Conservation (phyloP, 2,329 filamentous ascomycete species). For the Aspergillus aculeatinus region DNA sequence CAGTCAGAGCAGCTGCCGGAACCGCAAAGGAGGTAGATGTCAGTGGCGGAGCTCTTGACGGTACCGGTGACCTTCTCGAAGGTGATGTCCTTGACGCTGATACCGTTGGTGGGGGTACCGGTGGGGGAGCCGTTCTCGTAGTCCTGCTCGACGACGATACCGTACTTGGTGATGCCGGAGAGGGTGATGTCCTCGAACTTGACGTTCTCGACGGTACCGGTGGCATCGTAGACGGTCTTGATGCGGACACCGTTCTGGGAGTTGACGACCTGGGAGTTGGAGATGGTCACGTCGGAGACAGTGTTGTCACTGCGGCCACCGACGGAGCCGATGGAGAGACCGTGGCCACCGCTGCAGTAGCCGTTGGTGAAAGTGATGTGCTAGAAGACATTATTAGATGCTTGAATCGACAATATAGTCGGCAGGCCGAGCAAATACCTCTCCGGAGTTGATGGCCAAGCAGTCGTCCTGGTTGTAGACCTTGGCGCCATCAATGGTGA, state of each 20-base stretch:
- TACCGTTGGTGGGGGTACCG: constrained; percentile 38
- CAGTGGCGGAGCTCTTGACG: constrained; percentile 32
- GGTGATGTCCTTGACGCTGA: constrained; percentile 40
- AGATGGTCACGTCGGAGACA: constrained; percentile 53
- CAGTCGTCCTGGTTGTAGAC: constrained; percentile 65
- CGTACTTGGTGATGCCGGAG: constrained; percentile 50
- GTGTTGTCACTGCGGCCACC: constrained; percentile 53
- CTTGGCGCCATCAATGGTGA: constrained; percentile 54
- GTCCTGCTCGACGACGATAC: constrained; percentile 54
- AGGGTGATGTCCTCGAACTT: constrained; percentile 56
- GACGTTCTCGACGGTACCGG: constrained; percentile 53
- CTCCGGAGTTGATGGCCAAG: constrained; percentile 57
- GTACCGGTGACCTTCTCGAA: constrained; percentile 37
- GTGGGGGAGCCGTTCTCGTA: constrained; percentile 50
- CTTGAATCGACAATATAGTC: background rate
- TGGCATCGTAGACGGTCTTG: constrained; percentile 55
- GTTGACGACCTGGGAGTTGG: constrained; percentile 50
- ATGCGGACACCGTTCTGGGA: constrained; percentile 30
- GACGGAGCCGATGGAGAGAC: constrained; percentile 37
- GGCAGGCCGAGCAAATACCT: constrained; percentile 14
- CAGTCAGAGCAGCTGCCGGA: constrained; percentile 47
- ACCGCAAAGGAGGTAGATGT: constrained; percentile 57
- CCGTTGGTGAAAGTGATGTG: constrained; percentile 50
- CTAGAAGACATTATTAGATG: constrained; percentile 13
- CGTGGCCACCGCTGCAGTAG: constrained; percentile 42